phyloP scores from a whole-genome alignment of 2,329 filamentous ascomycete species.

The Fusarium pseudoanthophilum region DNA sequence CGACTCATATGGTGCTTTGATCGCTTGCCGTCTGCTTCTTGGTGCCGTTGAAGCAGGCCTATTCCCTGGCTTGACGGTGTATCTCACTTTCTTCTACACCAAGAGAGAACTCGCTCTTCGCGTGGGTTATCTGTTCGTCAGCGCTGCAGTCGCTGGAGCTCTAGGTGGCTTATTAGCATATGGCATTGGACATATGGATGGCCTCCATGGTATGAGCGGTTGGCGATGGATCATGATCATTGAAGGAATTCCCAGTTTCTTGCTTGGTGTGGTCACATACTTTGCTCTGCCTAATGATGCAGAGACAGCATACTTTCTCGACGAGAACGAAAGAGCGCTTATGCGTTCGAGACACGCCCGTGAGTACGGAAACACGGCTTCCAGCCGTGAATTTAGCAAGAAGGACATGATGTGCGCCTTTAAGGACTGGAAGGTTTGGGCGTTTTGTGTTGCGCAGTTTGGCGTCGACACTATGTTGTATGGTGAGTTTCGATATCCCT shows the following conservation, averaged over 20 bases:
- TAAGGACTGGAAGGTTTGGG: conserved; percentile 80
- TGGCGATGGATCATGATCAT: conserved; percentile 79
- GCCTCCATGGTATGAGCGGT: conserved; percentile 68
- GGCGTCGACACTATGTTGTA: conserved; percentile 82
- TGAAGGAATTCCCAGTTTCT: conserved; percentile 56
- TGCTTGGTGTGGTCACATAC: conserved; percentile 50
- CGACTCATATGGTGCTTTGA: conserved; percentile 70
- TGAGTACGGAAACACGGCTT: conserved; percentile 61
- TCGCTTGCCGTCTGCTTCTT: conserved; percentile 76
- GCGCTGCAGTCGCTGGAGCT: conserved; percentile 76
- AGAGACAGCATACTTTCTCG: conserved; percentile 69
- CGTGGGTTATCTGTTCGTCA: conserved; percentile 78
- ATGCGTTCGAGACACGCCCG: conserved; percentile 57
- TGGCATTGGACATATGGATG: conserved; percentile 78
- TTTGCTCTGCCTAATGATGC: conserved; percentile 52
- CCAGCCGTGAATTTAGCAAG: conserved; percentile 60
- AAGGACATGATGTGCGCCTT: conserved; percentile 74
- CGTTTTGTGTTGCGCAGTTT: conserved; percentile 76
- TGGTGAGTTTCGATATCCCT: conserved; percentile 46
- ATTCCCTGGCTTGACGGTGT: conserved; percentile 75
- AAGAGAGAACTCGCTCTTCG: conserved; percentile 77
- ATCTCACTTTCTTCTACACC: conserved; percentile 81
- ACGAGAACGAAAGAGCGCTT: conserved; percentile 70
- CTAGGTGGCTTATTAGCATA: conserved; percentile 79
- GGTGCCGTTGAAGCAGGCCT: conserved; percentile 76